Conservation (phyloP, 805 yeast species). For the Saturnispora gosingensis region DNA sequence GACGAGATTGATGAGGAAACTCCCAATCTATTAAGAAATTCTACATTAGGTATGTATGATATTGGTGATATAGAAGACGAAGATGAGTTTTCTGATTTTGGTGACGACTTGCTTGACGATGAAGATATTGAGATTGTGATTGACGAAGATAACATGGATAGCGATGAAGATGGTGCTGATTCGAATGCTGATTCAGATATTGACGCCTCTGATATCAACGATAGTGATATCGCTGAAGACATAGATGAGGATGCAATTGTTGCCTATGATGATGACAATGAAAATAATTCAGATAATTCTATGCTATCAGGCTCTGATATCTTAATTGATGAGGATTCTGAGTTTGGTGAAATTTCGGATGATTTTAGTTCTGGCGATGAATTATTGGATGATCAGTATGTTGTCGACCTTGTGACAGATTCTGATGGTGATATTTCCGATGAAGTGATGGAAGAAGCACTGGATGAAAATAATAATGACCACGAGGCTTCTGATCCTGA, state of each 20-base stretch:
- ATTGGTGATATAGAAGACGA: constrained; percentile 41
- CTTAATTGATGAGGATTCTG: constrained; percentile 2
- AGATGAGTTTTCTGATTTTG: constrained; percentile 14
- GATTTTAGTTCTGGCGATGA: constrained; percentile 17
- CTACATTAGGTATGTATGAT: constrained; percentile 92
- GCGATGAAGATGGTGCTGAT: constrained; percentile 22
- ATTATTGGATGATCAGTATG: constrained; percentile 19
- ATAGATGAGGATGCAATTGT: constrained; percentile 28
- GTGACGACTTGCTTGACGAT: constrained; percentile 16
- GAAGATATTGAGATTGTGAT: constrained; percentile 23
- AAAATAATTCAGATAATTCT: neutral
- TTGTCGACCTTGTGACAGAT: constrained; percentile 20
- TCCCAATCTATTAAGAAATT: constrained; percentile 76
- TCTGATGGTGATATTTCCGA: constrained; percentile 10
- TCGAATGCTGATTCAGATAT: constrained; percentile 24
- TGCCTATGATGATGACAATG: constrained; percentile 7
- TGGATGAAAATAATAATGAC: constrained; percentile 12
- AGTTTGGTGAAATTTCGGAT: constrained; percentile 7
- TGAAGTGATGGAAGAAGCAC: constrained; percentile 21
- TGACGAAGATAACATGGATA: constrained; percentile 22
- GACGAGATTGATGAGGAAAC: constrained; percentile 55
- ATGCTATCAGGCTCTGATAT: neutral
- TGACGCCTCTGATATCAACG: constrained; percentile 25
- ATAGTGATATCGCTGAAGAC: constrained; percentile 21
- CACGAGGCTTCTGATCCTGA: constrained; percentile 12